phyloP scores from a whole-genome alignment of 2,329 filamentous ascomycete genomes.

The Penicillium thymicola region DNA sequence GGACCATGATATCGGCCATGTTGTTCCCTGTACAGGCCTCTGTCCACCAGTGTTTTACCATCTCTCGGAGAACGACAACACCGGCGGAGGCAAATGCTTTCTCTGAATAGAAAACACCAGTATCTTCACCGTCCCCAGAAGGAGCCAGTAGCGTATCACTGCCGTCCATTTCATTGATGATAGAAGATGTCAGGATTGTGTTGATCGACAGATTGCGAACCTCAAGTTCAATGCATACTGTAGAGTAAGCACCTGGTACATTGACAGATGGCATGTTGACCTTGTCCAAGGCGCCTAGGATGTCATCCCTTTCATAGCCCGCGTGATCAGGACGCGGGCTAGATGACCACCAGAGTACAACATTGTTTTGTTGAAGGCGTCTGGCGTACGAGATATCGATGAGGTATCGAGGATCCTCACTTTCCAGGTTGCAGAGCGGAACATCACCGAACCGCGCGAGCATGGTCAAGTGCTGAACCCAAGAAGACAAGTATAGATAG shows the following conservation, averaged over 20 bases:
- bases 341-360: constrained; percentile 95
- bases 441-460: constrained; percentile 90
- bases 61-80: constrained; percentile 85
- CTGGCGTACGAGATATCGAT: constrained; percentile 96
- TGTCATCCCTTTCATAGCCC: constrained; percentile 90
- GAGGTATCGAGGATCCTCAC: constrained; percentile 87
- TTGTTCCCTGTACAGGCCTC: constrained; percentile 85
- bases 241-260: constrained; percentile 88
- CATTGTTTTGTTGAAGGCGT: constrained; percentile 81
- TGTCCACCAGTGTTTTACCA: constrained; percentile 98
- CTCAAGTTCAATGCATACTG: constrained; percentile 92
- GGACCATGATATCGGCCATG: constrained; percentile 97
- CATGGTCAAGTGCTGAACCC: constrained; percentile 83
- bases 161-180: constrained; percentile 95
- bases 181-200: constrained; percentile 90
- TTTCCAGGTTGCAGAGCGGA: constrained; percentile 90
- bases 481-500: constrained; percentile 88
- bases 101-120: constrained; percentile 73
- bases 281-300: constrained; percentile 75
- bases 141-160: constrained; percentile 84
- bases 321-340: constrained; percentile 88
- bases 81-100: constrained; percentile 91
- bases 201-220: constrained; percentile 95
- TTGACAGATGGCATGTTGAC: constrained; percentile 93
- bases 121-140: constrained; percentile 62